phyloP scores from a whole-genome alignment of 2,329 filamentous ascomycete species.

The Alternaria consortialis region DNA sequence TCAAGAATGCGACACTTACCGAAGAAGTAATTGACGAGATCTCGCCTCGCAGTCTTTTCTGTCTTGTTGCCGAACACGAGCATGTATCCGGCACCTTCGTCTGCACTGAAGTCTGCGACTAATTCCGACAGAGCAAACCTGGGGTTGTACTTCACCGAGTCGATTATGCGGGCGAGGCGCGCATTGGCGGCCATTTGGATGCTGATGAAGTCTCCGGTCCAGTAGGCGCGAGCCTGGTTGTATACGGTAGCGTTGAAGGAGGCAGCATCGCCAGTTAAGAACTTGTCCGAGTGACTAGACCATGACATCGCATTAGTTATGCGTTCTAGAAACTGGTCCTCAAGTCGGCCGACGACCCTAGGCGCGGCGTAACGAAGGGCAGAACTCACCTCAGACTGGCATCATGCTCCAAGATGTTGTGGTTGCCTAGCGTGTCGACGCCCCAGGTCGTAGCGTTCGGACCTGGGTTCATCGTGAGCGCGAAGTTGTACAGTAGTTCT shows the following conservation, averaged over 20 bases:
- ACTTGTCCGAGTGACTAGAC: constrained; percentile 1
- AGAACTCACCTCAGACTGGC: constrained; percentile 43
- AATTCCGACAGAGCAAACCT: background rate
- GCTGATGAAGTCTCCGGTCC: background rate
- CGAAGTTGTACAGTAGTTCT: constrained; percentile 9
- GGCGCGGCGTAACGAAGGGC: background rate
- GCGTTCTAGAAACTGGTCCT: background rate
- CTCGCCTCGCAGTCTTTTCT: background rate
- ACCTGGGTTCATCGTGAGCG: constrained; percentile 15
- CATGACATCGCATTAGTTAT: background rate
- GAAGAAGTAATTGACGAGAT: background rate
- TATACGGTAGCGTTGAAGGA: constrained; percentile 60
- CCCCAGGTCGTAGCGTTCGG: constrained; percentile 15
- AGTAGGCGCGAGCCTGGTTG: constrained; percentile 52
- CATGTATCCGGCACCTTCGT: constrained; percentile 7
- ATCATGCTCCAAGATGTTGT: constrained; percentile 60
- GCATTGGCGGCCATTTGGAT: constrained; percentile 15
- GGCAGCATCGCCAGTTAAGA: background rate
- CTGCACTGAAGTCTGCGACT: background rate
- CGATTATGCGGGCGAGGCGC: constrained; percentile 10
- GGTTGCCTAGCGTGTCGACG: constrained; percentile 52
- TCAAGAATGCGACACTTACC: background rate
- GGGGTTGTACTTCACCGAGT: constrained; percentile 7
- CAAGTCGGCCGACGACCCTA: background rate
- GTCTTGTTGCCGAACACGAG: constrained; percentile 9